These are phyloP conservation scores for Ceratocystis albifundus DNA, from an alignment of 2,329 filamentous ascomycete species.

Conservation along the genomic window DNA sequence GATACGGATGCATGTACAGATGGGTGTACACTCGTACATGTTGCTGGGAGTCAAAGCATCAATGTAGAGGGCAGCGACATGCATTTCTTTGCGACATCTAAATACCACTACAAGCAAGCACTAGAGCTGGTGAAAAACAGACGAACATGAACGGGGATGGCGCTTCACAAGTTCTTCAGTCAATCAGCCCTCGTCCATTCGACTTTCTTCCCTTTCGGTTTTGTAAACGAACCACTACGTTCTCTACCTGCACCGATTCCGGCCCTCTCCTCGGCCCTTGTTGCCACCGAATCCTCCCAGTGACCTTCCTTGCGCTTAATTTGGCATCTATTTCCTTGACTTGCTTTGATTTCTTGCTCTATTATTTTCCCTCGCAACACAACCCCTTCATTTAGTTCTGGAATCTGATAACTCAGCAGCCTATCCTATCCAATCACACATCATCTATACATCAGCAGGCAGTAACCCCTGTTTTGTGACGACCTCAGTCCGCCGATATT, in stretches of 20 bases:
- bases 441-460: constrained; percentile 17
- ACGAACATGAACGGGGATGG: neutral
- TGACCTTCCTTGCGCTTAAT: neutral
- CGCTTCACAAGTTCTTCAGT: neutral
- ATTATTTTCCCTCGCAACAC: neutral
- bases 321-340: neutral
- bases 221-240: neutral
- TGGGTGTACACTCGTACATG: neutral
- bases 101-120: neutral
- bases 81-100: neutral
- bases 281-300: constrained; percentile 10
- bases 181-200: neutral
- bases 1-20: neutral
- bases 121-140: neutral
- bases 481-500: too few relatives aligned
- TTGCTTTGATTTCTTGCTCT: neutral
- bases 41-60: neutral
- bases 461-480: neutral
- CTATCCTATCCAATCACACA: constrained; percentile 12
- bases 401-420: neutral
- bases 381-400: neutral
- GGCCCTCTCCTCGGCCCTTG: constrained; percentile 8
- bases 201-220: neutral
- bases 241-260: constrained; percentile 1
- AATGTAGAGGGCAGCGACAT: neutral